Evolutionary conservation across 352 stramenopile genomes (phyloP).

Genomic region (Pythium coloratum): DNA sequence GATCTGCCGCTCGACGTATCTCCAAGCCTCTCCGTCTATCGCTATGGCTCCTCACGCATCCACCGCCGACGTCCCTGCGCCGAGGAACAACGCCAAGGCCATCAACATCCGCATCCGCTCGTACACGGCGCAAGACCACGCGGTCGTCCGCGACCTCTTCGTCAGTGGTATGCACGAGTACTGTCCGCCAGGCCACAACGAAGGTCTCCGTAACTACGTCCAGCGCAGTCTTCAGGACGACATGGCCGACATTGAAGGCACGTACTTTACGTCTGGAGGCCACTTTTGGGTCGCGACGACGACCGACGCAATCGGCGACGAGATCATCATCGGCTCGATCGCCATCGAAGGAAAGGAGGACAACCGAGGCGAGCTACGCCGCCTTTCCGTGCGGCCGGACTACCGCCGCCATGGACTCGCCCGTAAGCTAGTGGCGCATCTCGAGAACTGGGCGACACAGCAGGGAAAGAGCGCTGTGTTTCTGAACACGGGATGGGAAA

Average conservation of each 20-base stretch:
- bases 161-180: conserved; percentile 20
- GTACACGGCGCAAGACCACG: conserved; percentile 21
- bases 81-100: no score
- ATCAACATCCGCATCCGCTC: conserved; percentile 17
- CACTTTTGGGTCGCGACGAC: conserved; percentile 14
- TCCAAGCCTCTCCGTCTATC: neutral
- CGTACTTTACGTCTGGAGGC: conserved; percentile 34
- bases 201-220: conserved; percentile 15
- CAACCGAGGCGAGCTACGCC: conserved; percentile 39
- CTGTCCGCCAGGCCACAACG: conserved; percentile 1
- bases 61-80: neutral
- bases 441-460: conserved; percentile 44
- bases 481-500: conserved; percentile 40
- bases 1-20: no score
- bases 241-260: conserved; percentile 23
- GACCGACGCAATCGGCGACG: conserved; percentile 8
- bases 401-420: conserved; percentile 44
- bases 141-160: conserved; percentile 25
- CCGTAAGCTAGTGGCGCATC: conserved; percentile 35
- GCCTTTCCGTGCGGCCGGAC: conserved; percentile 39
- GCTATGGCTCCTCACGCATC: neutral
- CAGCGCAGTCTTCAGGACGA: conserved; percentile 10
- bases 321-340: conserved; percentile 37
- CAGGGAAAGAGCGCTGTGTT: conserved; percentile 33
- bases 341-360: conserved; percentile 37